Percentiles rank a stretch among this genome's conserved stretches.
Conservation (phyloP, 371 early-diverging fungal genomes). For the Syncephalastrum racemosum region DNA sequence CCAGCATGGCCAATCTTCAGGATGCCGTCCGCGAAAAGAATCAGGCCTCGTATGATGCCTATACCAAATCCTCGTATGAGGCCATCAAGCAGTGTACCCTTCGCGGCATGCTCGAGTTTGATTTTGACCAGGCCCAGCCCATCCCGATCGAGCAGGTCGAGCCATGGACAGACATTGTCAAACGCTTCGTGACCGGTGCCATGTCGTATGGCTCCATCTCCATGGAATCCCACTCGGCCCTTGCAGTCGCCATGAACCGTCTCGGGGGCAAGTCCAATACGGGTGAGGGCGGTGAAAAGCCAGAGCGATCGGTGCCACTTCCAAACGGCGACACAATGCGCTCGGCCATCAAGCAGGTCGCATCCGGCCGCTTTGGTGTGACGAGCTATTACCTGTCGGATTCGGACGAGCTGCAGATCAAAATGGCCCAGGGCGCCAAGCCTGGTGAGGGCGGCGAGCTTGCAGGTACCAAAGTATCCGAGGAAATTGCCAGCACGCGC, state of each 20-base stretch:
- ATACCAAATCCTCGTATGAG: constrained; percentile 76
- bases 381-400: constrained; percentile 91
- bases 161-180: constrained; percentile 94
- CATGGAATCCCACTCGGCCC: constrained; percentile 87
- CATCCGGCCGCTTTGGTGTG: constrained; percentile 97
- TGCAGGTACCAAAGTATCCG: constrained; percentile 84
- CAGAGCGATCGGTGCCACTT: constrained; percentile 67
- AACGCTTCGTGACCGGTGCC: constrained; percentile 96
- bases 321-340: constrained; percentile 81
- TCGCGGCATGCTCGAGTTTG: constrained; percentile 93
- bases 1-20: constrained; percentile 85
- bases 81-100: constrained; percentile 91
- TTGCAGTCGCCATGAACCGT: constrained; percentile 94
- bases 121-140: constrained; percentile 66
- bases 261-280: constrained; percentile 96
- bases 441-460: constrained; percentile 93
- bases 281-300: constrained; percentile 98
- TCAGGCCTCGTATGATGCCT: constrained; percentile 79
- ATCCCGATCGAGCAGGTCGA: constrained; percentile 94
- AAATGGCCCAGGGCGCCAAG: constrained; percentile 99
- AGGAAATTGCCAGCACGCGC: constrained; percentile 89
- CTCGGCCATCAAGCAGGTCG: constrained; percentile 97
- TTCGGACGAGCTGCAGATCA: constrained; percentile 96
- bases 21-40: constrained; percentile 96
- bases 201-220: constrained; percentile 99